Evolutionary conservation across 805 yeast species (phyloP).

Genomic region (Yarrowia phangngaensis): DNA sequence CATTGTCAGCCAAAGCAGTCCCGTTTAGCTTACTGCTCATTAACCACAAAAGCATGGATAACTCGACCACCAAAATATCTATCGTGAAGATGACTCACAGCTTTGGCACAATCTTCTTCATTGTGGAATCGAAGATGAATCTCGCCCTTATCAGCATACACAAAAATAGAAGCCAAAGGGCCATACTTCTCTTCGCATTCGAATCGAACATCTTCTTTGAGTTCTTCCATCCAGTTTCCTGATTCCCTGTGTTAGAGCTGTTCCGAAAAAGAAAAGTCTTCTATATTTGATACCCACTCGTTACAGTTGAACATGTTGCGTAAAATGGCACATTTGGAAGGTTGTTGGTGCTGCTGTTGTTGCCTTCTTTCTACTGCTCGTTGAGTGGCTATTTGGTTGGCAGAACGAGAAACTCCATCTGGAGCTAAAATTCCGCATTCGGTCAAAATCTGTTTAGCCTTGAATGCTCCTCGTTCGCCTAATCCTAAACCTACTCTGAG

Average conservation of each 20-base stretch:
- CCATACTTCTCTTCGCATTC: conserved; percentile 43
- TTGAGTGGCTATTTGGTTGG: conserved; percentile 20
- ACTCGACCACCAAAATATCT: conserved; percentile 40
- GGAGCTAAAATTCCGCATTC: conserved; percentile 12
- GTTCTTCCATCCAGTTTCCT: conserved; percentile 39
- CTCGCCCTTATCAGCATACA: conserved; percentile 37
- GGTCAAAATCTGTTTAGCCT: conserved; percentile 9
- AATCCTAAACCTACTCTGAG: conserved; percentile 34
- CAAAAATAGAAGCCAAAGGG: conserved; percentile 36
- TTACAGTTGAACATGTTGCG: conserved; percentile 18
- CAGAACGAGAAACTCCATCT: conserved; percentile 17
- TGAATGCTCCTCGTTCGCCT: conserved; percentile 19
- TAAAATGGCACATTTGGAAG: conserved; percentile 8
- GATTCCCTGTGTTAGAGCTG: conserved; percentile 34
- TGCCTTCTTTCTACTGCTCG: conserved; percentile 8
- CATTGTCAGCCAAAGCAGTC: too few relatives aligned
- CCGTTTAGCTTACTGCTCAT: conserved; percentile 4
- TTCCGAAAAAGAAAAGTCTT: not conserved
- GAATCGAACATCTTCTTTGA: conserved; percentile 39
- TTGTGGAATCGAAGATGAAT: conserved; percentile 37
- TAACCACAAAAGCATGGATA: conserved; percentile 34
- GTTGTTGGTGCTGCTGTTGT: not conserved
- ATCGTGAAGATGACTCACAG: conserved; percentile 39
- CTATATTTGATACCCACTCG: conserved; percentile 13
- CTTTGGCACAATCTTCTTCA: conserved; percentile 33